phyloP scores from a whole-genome alignment of 2,329 filamentous ascomycete genomes.

The Botrytis sinoallii region DNA sequence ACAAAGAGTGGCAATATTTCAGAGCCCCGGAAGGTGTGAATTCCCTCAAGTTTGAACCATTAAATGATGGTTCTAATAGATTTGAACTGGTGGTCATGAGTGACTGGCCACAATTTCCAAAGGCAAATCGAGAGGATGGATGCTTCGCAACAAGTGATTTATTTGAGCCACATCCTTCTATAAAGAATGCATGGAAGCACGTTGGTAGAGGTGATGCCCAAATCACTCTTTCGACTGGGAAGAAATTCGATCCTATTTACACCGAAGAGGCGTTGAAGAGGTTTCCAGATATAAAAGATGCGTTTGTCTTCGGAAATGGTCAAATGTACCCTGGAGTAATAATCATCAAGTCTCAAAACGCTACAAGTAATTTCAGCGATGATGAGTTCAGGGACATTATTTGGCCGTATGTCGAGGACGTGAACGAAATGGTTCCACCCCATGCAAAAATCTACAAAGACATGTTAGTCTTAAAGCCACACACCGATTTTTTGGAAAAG shows the following conservation, averaged over 20 bases:
- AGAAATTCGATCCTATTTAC: conserved; percentile 43
- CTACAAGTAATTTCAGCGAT: conserved; percentile 36
- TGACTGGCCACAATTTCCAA: conserved; percentile 58
- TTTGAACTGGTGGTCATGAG: conserved; percentile 53
- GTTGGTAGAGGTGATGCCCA: conserved; percentile 60
- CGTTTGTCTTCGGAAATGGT: conserved; percentile 60
- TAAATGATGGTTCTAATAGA: conserved; percentile 40
- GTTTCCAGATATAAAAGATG: conserved; percentile 47
- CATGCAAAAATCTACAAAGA: conserved; percentile 11
- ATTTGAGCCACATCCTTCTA: conserved; percentile 53
- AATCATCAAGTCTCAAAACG: conserved; percentile 45
- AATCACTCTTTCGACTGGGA: conserved; percentile 61
- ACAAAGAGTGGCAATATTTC: conserved; percentile 58
- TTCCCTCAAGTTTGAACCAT: conserved; percentile 47
- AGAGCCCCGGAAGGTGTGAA: conserved; percentile 40
- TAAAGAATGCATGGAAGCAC: conserved; percentile 58
- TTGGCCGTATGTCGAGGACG: conserved; percentile 3
- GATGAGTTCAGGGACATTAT: background rate
- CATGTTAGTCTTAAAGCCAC: conserved; percentile 3
- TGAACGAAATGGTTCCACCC: background rate
- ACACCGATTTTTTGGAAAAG: conserved; percentile 41
- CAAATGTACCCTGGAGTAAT: conserved; percentile 54
- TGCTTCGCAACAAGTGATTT: conserved; percentile 61
- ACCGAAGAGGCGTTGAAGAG: conserved; percentile 55
- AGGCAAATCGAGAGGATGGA: conserved; percentile 53